Base-by-base conservation (phyloP, 192 early-diverging fungal species). In the Linnemannia hyalina region DNA sequence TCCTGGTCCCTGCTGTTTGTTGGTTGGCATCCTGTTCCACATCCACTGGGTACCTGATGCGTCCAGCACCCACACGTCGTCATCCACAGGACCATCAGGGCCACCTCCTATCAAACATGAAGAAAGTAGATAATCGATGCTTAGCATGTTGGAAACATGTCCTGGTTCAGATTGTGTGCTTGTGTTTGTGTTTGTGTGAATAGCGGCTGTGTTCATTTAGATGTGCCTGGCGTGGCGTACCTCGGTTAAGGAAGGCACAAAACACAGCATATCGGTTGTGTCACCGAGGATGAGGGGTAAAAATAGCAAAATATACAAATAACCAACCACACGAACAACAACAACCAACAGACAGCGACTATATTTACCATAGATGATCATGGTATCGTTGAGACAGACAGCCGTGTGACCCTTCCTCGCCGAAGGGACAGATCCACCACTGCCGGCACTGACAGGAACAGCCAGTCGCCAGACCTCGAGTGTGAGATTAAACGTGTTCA, bases 361-460 rank as follows among this genome's bases (percentile, higher is more conserved):
- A 69, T 23, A 42, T 22, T 76, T 90, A 87, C 95, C 95, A 87
- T 92, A 96, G 68, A 96, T 90, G 74, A 94, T 90, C 93, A 95
- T 95, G 32, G 89, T 91, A 74, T 95, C 89, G 35, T 92, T 75
- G 15, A 92, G 65, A 78, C 95, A 96, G 2, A 93, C 92, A 4
- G 95, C 93, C 0, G 94, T 90, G 49, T 95, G 95, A 70, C 93
- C 71, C 23, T 92, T 85, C 15, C 95, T 90, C 63, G 92, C 82
- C 75, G 89, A 83, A 69, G 94, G 91, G 3, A 82, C 73, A 20
- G 83, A 74, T 32, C 90, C 90, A 65, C 85, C 86, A 20, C 23
- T 42, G 83, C 91, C 68, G 60, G 74, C 7, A 38, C 70, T 35
- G 69, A 91, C 70, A 7, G 86, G 82, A 57, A 89, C 73, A 65